These are phyloP conservation scores for Achaetomiella virescens DNA, from an alignment of 495 filamentous ascomycete species.

Conservation along the genomic window DNA sequence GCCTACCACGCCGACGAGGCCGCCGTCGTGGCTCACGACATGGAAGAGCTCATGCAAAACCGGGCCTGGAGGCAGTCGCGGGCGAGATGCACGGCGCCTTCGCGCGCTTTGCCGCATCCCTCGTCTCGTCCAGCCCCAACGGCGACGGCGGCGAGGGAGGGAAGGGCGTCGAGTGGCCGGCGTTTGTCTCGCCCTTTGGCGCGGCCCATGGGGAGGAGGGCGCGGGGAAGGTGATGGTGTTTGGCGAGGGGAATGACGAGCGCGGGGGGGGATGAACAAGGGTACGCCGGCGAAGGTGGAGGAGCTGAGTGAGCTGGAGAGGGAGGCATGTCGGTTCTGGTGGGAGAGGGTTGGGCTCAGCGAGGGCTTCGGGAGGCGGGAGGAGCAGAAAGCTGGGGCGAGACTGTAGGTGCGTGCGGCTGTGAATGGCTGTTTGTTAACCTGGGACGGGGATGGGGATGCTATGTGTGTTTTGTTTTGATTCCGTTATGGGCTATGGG, in stretches of 20 bases:
- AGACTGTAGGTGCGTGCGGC: not conserved
- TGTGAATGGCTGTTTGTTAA: not conserved
- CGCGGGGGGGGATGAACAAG: slow-evolving; percentile 34
- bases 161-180: slow-evolving; percentile 28
- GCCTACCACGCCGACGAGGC: slow-evolving; percentile 59
- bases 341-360: slow-evolving; percentile 38
- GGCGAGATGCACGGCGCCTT: slow-evolving; percentile 51
- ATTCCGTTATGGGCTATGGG: too few relatives aligned
- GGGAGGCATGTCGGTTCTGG: slow-evolving; percentile 54
- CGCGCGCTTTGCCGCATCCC: slow-evolving; percentile 46
- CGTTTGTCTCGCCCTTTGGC: slow-evolving; percentile 24
- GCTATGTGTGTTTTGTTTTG: not conserved
- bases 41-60: slow-evolving; percentile 29
- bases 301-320: slow-evolving; percentile 38
- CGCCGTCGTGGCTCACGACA: slow-evolving; percentile 50
- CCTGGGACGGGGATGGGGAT: not conserved
- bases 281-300: slow-evolving; percentile 42
- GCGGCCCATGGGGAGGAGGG: slow-evolving; percentile 10
- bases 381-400: not conserved
- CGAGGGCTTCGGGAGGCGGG: slow-evolving; percentile 33
- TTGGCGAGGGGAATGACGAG: slow-evolving; percentile 60
- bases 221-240: slow-evolving; percentile 40
- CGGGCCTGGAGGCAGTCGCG: slow-evolving; percentile 43
- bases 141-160: slow-evolving; percentile 25
- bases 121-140: not conserved